A percentile compares a stretch with the other conserved stretches of the same genome.
Conservation (phyloP, 495 filamentous ascomycete species). For the Polyplosphaeria fusca region DNA sequence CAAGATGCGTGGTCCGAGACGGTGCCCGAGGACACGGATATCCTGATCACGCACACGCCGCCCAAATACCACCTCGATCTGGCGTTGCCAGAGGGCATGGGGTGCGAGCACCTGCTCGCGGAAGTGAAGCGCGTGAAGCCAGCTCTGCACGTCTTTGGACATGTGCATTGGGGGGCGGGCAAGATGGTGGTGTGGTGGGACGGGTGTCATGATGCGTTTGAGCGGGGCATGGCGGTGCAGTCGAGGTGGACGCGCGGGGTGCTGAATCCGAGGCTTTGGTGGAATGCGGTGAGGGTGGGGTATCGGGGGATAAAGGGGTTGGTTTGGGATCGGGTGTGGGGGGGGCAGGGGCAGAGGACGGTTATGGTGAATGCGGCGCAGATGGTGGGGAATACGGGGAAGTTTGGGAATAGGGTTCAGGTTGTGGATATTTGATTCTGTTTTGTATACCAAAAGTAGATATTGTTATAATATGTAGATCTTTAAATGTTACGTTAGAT, state of each 20-base stretch:
- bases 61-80: conserved; percentile 72
- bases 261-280: conserved; percentile 55
- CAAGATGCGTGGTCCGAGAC: conserved; percentile 62
- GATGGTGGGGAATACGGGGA: conserved; percentile 64
- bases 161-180: conserved; percentile 69
- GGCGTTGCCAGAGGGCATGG: conserved; percentile 52
- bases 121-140: conserved; percentile 80
- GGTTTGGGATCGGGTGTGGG: conserved; percentile 70
- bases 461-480: not conserved
- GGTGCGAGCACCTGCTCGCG: conserved; percentile 69
- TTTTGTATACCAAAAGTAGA: not conserved
- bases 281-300: conserved; percentile 58
- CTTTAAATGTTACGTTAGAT: no score
- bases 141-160: conserved; percentile 81
- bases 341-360: conserved; percentile 54
- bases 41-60: conserved; percentile 82
- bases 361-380: conserved; percentile 77
- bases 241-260: conserved; percentile 50
- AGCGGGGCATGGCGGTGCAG: conserved; percentile 55
- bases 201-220: conserved; percentile 68
- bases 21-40: conserved; percentile 71
- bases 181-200: conserved; percentile 73
- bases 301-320: conserved; percentile 61
- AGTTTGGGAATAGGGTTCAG: conserved; percentile 60
- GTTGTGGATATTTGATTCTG: conserved; percentile 53